Evolutionary conservation across 768 basidiomycete species (phyloP).

Genomic region (Tricholoma hemisulphureum): DNA sequence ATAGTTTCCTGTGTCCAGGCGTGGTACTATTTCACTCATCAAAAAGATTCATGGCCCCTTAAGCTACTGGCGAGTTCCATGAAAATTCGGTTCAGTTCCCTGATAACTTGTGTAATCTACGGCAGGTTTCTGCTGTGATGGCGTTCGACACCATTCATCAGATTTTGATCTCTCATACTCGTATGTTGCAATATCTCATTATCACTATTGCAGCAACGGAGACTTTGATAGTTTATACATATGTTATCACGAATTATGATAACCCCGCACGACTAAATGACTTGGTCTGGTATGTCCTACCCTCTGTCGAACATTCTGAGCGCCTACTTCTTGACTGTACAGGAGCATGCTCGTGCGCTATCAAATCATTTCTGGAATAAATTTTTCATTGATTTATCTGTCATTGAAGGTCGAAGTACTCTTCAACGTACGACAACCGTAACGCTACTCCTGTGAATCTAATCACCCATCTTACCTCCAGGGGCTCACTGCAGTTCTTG

Average conservation of each 20-base stretch:
- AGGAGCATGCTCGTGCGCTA: conserved; percentile 39
- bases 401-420: conserved; percentile 43
- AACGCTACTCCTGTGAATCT: neutral
- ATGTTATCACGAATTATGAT: conserved; percentile 43
- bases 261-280: conserved; percentile 23
- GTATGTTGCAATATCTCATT: conserved; percentile 26
- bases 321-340: neutral
- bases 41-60: conserved; percentile 48
- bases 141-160: conserved; percentile 54
- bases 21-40: conserved; percentile 54
- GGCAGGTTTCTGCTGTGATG: conserved; percentile 49
- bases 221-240: conserved; percentile 42
- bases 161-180: conserved; percentile 48
- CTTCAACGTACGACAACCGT: conserved; percentile 40
- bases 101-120: neutral
- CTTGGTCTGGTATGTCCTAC: conserved; percentile 41
- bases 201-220: neutral
- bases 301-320: neutral
- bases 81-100: neutral
- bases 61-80: conserved; percentile 41
- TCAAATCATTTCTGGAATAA: neutral
- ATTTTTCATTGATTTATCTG: neutral
- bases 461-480: conserved; percentile 11
- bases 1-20: conserved; percentile 56
- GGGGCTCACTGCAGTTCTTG: conserved; percentile 47